These are phyloP conservation scores for Puccinia triticina DNA, from an alignment of 1,284 basidiomycete genomes.

Conservation along the genomic window DNA sequence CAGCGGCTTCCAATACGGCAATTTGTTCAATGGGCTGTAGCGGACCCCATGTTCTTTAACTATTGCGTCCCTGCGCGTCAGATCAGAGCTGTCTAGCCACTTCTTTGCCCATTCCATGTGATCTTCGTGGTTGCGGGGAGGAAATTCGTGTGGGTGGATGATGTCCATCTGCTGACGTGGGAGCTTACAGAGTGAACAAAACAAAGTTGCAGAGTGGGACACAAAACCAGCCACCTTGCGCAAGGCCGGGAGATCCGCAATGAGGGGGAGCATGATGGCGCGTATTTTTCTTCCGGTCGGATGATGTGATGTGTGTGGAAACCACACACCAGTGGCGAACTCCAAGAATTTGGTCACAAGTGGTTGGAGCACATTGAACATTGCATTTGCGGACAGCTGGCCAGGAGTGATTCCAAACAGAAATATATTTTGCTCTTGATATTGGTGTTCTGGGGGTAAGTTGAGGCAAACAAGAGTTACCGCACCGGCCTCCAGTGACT, in stretches of 20 bases:
- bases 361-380: not conserved
- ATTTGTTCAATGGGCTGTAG: constrained; percentile 14
- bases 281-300: not conserved
- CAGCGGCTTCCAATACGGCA: constrained; percentile 32
- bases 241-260: not conserved
- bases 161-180: not conserved
- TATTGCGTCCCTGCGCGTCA: not conserved
- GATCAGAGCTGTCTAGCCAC: not conserved
- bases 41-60: constrained; percentile 18
- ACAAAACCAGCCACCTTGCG: no score
- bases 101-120: not conserved
- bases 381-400: not conserved
- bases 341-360: not conserved
- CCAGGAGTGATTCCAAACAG: constrained; percentile 2
- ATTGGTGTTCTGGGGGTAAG: no score
- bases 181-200: not conserved
- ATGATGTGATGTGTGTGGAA: not conserved
- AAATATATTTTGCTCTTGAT: no score
- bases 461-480: no score
- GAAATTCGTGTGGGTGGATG: not conserved
- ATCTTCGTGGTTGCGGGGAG: constrained; percentile 2
- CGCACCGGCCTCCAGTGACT: no score
- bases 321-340: not conserved
- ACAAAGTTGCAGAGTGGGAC: not conserved
- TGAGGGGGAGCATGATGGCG: constrained; percentile 13